Evolutionary conservation across 2,329 filamentous ascomycete genomes (phyloP).

Genomic region (Penicillium sp.): DNA sequence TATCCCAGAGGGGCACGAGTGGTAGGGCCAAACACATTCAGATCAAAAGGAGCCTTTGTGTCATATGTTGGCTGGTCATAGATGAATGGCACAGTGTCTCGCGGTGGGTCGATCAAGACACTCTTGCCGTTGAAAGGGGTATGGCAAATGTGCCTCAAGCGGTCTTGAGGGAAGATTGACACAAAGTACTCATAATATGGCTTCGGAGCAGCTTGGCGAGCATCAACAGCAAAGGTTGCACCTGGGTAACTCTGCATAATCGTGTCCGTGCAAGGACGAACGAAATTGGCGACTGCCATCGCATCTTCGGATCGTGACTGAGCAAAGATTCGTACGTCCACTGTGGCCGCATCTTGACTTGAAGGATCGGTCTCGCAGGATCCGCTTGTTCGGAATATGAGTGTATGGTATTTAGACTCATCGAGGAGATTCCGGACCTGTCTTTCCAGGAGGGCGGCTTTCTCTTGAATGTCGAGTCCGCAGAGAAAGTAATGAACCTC

Average conservation of each 20-base stretch:
- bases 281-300: constrained; percentile 38
- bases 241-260: constrained; percentile 49
- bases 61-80: constrained; percentile 23
- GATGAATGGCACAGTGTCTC: constrained; percentile 30
- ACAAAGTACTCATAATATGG: constrained; percentile 40
- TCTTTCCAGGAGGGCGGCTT: constrained; percentile 51
- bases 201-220: constrained; percentile 40
- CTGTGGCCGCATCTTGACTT: constrained; percentile 49
- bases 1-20: constrained; percentile 34
- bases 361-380: constrained; percentile 36
- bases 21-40: constrained; percentile 27
- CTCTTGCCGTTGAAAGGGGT: not conserved
- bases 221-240: constrained; percentile 40
- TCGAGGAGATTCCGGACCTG: constrained; percentile 48
- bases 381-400: constrained; percentile 39
- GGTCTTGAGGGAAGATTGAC: constrained; percentile 29
- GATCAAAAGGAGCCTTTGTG: constrained; percentile 1
- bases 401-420: constrained; percentile 35
- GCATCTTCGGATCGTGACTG: constrained; percentile 50
- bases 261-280: constrained; percentile 42
- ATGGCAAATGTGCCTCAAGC: constrained; percentile 22
- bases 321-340: constrained; percentile 47
- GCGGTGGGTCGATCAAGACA: constrained; percentile 27
- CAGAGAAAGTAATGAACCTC: constrained; percentile 51
- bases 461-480: constrained; percentile 51